Percentiles rank a stretch among this genome's conserved stretches.
These are phyloP conservation scores for Hyaloscypha bicolor DNA, from an alignment of 495 filamentous ascomycete species.

Conservation along the genomic window DNA sequence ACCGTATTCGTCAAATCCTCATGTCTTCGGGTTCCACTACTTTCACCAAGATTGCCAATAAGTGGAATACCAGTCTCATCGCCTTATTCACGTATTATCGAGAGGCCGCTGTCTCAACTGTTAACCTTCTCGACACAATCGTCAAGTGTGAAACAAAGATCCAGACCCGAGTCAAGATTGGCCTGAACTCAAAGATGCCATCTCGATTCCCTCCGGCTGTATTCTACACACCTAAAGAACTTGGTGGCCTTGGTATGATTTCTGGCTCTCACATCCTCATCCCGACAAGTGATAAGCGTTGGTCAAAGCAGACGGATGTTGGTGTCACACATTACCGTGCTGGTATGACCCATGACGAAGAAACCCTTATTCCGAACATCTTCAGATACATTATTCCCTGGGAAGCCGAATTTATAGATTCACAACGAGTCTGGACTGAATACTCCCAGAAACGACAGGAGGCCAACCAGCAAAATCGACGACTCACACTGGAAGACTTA, in stretches of 20 bases:
- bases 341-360: constrained; percentile 98
- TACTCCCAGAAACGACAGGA: constrained; percentile 98
- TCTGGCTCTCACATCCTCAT: constrained; percentile 98
- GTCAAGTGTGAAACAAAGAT: constrained; percentile 99
- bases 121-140: constrained; percentile 94
- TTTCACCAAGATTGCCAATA: constrained; percentile 99
- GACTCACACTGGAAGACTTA: constrained; percentile 92
- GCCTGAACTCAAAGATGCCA: constrained; percentile 99
- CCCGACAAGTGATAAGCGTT: constrained; percentile 95
- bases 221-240: constrained; percentile 98
- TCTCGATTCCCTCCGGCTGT: constrained; percentile 98
- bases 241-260: constrained; percentile 98
- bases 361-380: constrained; percentile 97
- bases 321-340: constrained; percentile 97
- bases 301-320: constrained; percentile 96
- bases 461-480: constrained; percentile 95
- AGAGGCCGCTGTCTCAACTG: constrained; percentile 96
- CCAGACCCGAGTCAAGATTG: constrained; percentile 98
- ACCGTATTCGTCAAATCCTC: constrained; percentile 95
- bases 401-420: constrained; percentile 99
- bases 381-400: constrained; percentile 99
- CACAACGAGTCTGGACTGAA: constrained; percentile 98
- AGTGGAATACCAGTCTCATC: constrained; percentile 98
- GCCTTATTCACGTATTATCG: constrained; percentile 99
- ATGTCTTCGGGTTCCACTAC: constrained; percentile 99